Evolutionary conservation across 2,329 filamentous ascomycete genomes (phyloP), one percentile per base, ranked within the genome.

Genomic region (Setomelanomma holmii): DNA sequence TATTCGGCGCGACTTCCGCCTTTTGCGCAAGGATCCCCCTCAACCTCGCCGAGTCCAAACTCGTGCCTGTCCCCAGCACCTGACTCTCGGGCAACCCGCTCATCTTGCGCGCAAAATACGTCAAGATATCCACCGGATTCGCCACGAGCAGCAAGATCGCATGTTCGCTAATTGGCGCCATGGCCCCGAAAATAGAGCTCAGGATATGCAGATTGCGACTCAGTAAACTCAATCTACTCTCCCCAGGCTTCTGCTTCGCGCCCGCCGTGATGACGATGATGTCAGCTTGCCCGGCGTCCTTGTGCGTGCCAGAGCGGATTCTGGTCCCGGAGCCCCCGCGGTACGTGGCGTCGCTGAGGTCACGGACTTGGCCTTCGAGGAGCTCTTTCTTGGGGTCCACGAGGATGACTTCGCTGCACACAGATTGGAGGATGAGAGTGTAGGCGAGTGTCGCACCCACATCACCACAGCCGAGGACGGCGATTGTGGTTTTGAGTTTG

Each of bases 111-210:
- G 78, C 80, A 44, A 84, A 76, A 40, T 79, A 77, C 1, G 82
- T 83, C 27, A 84, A 70, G 22, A 84, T 71, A 60, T 85, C 82
- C 17, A 84, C 81, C 0, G 82, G 82, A 61, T 84, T 84, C 2
- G 82, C 77, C 3, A 84, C 80, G 1, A 84, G 67, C 1, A 85
- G 67, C 0, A 84, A 62, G 23, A 85, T 77, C 0, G 80, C 74
- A 47, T 82, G 75, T 3, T 74, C 66, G 21, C 70, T 72, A 49
- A 84, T 79, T 0, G 81, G 80, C 11, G 72, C 74, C 77, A 84
- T 82, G 27, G 74, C 73, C 2, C 73, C 66, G 24, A 84, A 74
- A 14, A 80, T 78, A n/a, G 73, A 77, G 4, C 73, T 72, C 21
- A 84, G 63, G 40, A 84, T 81, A 19, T 75, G 73, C 19, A 80